Percentiles rank a stretch among this genome's conserved stretches.
These are phyloP conservation scores for Metschnikowia corniflorae DNA, from an alignment of 805 yeast species.

Conservation along the genomic window DNA sequence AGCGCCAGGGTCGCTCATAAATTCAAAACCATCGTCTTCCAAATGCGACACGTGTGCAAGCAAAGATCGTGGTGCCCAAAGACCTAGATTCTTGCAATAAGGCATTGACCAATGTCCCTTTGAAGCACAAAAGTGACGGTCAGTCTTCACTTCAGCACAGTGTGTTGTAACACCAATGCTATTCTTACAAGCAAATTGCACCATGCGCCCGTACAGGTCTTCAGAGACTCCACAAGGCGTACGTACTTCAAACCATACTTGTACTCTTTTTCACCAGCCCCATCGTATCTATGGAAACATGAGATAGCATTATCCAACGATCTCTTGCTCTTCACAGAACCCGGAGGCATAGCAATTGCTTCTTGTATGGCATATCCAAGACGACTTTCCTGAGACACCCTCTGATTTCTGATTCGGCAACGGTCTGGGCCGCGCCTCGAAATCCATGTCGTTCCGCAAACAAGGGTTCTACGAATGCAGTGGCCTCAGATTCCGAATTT, in stretches of 20 bases:
- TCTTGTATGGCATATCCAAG: constrained; percentile 17
- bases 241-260: constrained; percentile 17
- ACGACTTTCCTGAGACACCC: constrained; percentile 17
- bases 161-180: constrained; percentile 16
- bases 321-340: constrained; percentile 14
- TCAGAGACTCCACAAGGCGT: constrained; percentile 17
- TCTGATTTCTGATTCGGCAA: constrained; percentile 16
- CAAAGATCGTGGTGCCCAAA: constrained; percentile 14
- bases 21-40: constrained; percentile 12
- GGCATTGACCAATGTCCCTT: constrained; percentile 18
- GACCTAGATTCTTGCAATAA: constrained; percentile 14
- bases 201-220: constrained; percentile 14
- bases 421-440: constrained; percentile 15
- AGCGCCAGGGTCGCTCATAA: constrained; percentile 12
- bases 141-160: constrained; percentile 17
- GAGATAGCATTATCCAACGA: constrained; percentile 11
- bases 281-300: constrained; percentile 11
- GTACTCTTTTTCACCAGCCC: constrained; percentile 14
- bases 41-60: constrained; percentile 18
- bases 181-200: constrained; percentile 11
- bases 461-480: constrained; percentile 15
- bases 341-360: constrained; percentile 14
- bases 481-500: constrained; percentile 17
- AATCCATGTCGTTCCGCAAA: constrained; percentile 17
- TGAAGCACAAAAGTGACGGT: constrained; percentile 15